Percentiles rank a stretch among this genome's conserved stretches.
Evolutionary conservation across 148 eudicot species (phyloP).

Genomic region (Salicornia ramosissima): DNA sequence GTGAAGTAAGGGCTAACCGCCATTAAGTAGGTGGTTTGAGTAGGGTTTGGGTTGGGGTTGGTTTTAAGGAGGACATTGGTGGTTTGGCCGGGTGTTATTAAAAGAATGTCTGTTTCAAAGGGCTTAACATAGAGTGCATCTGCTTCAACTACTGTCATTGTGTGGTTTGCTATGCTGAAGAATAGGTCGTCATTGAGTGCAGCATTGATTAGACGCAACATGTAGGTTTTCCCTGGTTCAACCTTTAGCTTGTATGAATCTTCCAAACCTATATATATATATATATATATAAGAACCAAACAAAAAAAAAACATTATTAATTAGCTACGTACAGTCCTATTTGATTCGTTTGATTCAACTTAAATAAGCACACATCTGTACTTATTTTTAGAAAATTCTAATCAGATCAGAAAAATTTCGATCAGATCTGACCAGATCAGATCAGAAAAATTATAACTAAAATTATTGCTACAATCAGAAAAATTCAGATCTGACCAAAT

Average conservation of each 20-base stretch:
- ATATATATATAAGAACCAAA: neutral
- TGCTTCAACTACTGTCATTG: slow-evolving; percentile 55
- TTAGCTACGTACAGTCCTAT: too few relatives aligned
- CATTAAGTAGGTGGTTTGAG: slow-evolving; percentile 46
- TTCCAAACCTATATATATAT: slow-evolving; percentile 19
- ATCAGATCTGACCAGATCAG: too few relatives aligned
- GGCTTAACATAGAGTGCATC: slow-evolving; percentile 66
- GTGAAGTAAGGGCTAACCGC: slow-evolving; percentile 57
- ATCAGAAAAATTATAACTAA: too few relatives aligned
- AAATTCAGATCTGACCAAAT: too few relatives aligned
- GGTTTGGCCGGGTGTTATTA: slow-evolving; percentile 67
- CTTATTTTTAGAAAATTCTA: too few relatives aligned
- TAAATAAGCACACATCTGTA: too few relatives aligned
- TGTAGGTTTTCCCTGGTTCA: slow-evolving; percentile 60
- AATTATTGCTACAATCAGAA: too few relatives aligned
- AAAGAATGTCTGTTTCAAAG: slow-evolving; percentile 41
- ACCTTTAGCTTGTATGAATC: slow-evolving; percentile 62
- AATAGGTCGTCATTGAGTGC: slow-evolving; percentile 79
- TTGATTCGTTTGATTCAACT: too few relatives aligned
- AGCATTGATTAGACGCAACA: slow-evolving; percentile 64
- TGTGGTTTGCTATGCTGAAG: slow-evolving; percentile 61
- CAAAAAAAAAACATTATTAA: too few relatives aligned
- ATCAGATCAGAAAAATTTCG: too few relatives aligned
- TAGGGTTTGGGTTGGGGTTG: slow-evolving; percentile 32
- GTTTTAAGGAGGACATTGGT: slow-evolving; percentile 60